phyloP scores from a whole-genome alignment of 345 rosid genomes.

The Acer campestre region DNA sequence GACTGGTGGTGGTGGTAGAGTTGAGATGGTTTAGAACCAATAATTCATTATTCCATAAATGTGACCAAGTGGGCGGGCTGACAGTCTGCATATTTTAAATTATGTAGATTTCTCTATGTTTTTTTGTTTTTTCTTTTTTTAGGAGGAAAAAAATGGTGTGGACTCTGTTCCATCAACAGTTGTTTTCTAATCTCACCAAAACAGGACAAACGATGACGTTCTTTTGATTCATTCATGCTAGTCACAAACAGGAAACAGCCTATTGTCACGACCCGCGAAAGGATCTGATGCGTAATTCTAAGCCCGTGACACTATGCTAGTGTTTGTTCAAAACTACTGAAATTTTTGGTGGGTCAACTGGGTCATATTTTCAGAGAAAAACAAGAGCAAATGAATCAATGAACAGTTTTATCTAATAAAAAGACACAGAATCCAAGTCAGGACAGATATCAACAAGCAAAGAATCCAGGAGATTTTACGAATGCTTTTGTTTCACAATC shows the following conservation, averaged over 20 bases:
- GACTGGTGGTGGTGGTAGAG: not conserved
- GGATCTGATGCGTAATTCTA: too few relatives aligned
- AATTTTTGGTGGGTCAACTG: not conserved
- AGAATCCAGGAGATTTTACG: not conserved
- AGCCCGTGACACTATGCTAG: too few relatives aligned
- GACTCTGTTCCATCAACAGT: not conserved
- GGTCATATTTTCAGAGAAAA: not conserved
- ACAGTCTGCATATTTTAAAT: not conserved
- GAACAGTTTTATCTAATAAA: not conserved
- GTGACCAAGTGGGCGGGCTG: not conserved
- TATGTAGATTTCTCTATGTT: too few relatives aligned
- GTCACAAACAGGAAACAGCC: not conserved
- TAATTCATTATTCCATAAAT: too few relatives aligned
- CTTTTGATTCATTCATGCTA: constrained; percentile 13
- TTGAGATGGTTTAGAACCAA: too few relatives aligned
- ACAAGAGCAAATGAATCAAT: not conserved
- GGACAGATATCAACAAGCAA: not conserved
- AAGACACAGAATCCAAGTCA: too few relatives aligned
- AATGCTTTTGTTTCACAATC: not conserved
- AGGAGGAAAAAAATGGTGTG: not conserved
- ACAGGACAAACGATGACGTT: constrained; percentile 24
- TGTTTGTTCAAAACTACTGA: not conserved
- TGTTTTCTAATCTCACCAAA: not conserved
- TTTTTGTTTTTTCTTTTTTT: not conserved
- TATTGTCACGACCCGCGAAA: too few relatives aligned